Conservation (phyloP, 1,284 basidiomycete genomes). For the Rugiboletus extremiorientalis region DNA sequence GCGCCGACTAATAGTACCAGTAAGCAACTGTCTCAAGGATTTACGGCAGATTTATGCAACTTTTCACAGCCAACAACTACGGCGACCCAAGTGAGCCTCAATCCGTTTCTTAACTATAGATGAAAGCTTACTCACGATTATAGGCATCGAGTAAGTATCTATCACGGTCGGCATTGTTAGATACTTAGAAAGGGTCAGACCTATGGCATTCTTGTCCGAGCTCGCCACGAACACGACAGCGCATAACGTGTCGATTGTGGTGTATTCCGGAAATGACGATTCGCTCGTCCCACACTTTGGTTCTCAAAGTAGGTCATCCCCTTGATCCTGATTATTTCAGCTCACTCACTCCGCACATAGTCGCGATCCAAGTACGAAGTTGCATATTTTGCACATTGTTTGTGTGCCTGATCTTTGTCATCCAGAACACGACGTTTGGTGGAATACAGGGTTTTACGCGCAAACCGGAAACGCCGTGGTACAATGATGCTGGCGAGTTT, state of each 20-base stretch:
- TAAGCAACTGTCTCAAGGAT: constrained; percentile 15
- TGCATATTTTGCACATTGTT: not conserved
- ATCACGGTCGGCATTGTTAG: not conserved
- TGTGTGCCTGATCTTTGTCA: not conserved
- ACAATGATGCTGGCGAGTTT: constrained; percentile 52
- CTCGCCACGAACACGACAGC: constrained; percentile 59
- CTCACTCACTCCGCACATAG: constrained; percentile 34
- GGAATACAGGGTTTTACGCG: constrained; percentile 70
- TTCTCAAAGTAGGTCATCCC: constrained; percentile 51
- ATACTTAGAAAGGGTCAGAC: constrained; percentile 38
- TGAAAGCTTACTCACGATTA: not conserved
- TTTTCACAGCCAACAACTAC: constrained; percentile 11
- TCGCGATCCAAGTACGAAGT: constrained; percentile 55
- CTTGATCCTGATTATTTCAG: not conserved
- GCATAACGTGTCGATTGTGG: constrained; percentile 48
- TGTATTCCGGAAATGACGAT: constrained; percentile 72
- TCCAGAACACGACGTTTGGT: constrained; percentile 71
- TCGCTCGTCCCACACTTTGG: constrained; percentile 59
- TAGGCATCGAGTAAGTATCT: constrained; percentile 50
- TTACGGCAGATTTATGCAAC: constrained; percentile 9
- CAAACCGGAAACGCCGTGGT: constrained; percentile 64
- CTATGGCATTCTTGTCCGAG: constrained; percentile 62
- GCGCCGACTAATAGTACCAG: constrained; percentile 27
- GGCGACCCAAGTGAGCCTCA: constrained; percentile 45
- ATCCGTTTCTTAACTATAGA: not conserved